Percentiles rank a stretch among this genome's conserved stretches.
Evolutionary conservation across 1,284 basidiomycete genomes (phyloP).

Genomic region (Afroboletus lepidellus): DNA sequence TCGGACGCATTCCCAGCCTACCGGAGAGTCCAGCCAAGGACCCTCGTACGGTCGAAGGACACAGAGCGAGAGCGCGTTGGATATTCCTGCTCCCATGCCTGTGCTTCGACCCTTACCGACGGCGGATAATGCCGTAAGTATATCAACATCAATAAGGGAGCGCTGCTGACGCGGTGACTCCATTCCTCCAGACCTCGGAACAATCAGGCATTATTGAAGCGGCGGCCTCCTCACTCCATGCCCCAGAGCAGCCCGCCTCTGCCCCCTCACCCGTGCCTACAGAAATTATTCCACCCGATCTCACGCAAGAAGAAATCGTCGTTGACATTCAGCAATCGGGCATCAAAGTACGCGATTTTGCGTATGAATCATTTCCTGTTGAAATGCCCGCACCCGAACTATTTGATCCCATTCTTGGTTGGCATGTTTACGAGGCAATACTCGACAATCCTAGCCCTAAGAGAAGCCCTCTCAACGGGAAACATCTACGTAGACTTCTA

Average conservation of each 20-base stretch:
- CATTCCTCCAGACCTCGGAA: constrained; percentile 10
- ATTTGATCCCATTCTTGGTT: constrained; percentile 41
- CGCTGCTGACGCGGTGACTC: constrained; percentile 5
- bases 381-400: constrained; percentile 33
- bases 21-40: constrained; percentile 22
- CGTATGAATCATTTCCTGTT: constrained; percentile 27
- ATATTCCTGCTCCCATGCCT: constrained; percentile 8
- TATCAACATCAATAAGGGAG: not conserved
- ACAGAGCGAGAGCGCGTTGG: constrained; percentile 25
- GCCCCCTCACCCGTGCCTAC: constrained; percentile 40
- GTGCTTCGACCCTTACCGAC: constrained; percentile 2
- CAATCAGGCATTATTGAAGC: not conserved
- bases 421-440: constrained; percentile 33
- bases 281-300: constrained; percentile 38
- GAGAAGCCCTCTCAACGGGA: constrained; percentile 41
- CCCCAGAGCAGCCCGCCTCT: constrained; percentile 17
- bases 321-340: constrained; percentile 35
- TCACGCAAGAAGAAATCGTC: constrained; percentile 36
- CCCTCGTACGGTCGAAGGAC: constrained; percentile 19
- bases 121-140: constrained; percentile 30
- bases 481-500: constrained; percentile 45
- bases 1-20: constrained; percentile 20
- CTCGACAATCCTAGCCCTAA: constrained; percentile 31
- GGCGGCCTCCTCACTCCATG: constrained; percentile 2
- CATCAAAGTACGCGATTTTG: constrained; percentile 56